phyloP scores from a whole-genome alignment of 1,284 basidiomycete genomes.

The Ceratobasidium sp. region DNA sequence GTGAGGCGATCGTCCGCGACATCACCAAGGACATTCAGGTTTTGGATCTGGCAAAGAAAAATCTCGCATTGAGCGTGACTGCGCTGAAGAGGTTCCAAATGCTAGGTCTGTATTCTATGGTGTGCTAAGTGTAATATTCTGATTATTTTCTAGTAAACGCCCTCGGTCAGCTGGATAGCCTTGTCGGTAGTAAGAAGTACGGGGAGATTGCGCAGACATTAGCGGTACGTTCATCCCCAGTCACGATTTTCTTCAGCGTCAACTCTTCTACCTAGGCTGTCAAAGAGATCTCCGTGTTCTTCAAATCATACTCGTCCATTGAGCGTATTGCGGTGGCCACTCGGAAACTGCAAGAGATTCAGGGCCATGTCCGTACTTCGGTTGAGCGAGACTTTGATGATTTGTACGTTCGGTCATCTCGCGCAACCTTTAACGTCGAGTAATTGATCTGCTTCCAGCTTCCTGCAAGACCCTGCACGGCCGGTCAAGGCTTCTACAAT shows the following conservation, averaged over 20 bases:
- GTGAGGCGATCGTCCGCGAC: slow-evolving; percentile 92
- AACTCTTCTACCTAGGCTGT: slow-evolving; percentile 70
- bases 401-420: slow-evolving; percentile 68
- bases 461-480: slow-evolving; percentile 78
- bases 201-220: slow-evolving; percentile 85
- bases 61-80: slow-evolving; percentile 89
- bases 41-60: slow-evolving; percentile 94
- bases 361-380: slow-evolving; percentile 77
- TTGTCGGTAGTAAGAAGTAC: slow-evolving; percentile 81
- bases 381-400: slow-evolving; percentile 90
- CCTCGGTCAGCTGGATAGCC: slow-evolving; percentile 80
- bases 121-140: not conserved
- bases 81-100: slow-evolving; percentile 92
- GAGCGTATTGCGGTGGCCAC: slow-evolving; percentile 80
- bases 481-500: slow-evolving; percentile 72
- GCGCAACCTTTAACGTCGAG: not conserved
- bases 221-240: slow-evolving; percentile 62
- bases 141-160: slow-evolving; percentile 71
- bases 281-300: slow-evolving; percentile 80
- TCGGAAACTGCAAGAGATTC: slow-evolving; percentile 80
- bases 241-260: not conserved
- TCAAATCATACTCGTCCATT: slow-evolving; percentile 80
- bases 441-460: slow-evolving; percentile 61
- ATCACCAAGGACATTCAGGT: slow-evolving; percentile 98
- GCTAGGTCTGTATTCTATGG: slow-evolving; percentile 72